phyloP scores from a whole-genome alignment of 805 yeast species.

The Clavispora asparagi region DNA sequence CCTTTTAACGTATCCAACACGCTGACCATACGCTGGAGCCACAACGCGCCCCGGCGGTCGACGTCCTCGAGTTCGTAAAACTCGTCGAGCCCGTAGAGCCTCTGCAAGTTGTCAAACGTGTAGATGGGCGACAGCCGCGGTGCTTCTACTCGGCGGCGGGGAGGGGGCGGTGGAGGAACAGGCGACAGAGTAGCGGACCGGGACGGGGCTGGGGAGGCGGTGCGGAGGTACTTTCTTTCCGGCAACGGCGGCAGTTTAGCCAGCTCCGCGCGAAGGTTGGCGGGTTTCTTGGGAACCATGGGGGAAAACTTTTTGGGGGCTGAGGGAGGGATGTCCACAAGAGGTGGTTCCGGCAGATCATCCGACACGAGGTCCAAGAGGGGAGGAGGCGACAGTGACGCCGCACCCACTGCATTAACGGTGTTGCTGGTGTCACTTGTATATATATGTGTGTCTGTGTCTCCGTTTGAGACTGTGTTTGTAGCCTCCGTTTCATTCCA shows the following conservation, averaged over 20 bases:
- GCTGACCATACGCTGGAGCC: conserved; percentile 30
- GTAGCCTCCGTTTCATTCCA: conserved; percentile 3
- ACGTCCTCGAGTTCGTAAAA: conserved; percentile 29
- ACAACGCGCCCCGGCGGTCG: conserved; percentile 34
- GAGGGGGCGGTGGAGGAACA: conserved; percentile 24
- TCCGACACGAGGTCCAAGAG: background rate
- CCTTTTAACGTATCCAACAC: conserved; percentile 26
- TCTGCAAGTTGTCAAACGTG: conserved; percentile 21
- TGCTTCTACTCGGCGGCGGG: conserved; percentile 18
- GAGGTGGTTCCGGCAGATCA: background rate
- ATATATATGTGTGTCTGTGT: too few relatives aligned
- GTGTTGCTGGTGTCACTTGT: too few relatives aligned
- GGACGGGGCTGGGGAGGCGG: background rate
- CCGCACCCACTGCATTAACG: too few relatives aligned
- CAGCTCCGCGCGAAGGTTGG: conserved; percentile 28
- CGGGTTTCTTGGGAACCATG: conserved; percentile 46
- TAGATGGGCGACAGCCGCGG: conserved; percentile 9
- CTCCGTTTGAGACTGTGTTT: too few relatives aligned
- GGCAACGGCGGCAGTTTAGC: conserved; percentile 32
- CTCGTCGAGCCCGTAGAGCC: conserved; percentile 16
- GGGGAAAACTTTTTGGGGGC: conserved; percentile 27
- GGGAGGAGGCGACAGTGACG: background rate
- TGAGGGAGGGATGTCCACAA: background rate
- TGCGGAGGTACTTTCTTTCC: conserved; percentile 9
- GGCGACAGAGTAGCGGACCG: background rate